Base-by-base conservation (phyloP, 371 early-diverging fungal genomes). In the Globomyces sp. region DNA sequence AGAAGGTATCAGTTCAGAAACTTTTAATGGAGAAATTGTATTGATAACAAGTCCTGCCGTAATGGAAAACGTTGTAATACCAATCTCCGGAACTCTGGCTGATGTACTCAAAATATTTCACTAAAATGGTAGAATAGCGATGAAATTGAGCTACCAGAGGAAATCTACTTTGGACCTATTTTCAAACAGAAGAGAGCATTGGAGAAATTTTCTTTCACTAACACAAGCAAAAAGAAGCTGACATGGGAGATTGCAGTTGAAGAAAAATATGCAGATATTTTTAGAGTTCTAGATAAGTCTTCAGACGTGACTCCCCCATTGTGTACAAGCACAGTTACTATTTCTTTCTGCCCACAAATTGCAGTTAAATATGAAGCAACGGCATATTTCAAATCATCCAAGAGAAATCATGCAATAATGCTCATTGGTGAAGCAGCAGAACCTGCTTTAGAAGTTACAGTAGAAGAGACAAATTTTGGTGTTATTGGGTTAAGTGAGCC, bases 401-500 rank as follows among this genome's bases (percentile, higher is more conserved):
- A 74, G 58, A 72, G 75, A 10, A 74, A 60, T 41, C 39, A 5
- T 1, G 8, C 74, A 8, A 61, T 78, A 11, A 45, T 60, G 13
- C 58, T 80, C 13, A 11, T 44, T 5, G 79, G 80, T 3, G 41
- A 44, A 4, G 75, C 80, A n/a, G 73, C 74, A 5, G 71, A 74
- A 42, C 74, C 80, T 0, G 57, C 68, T 0, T 60, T 82, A 9
- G 60, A 41, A 2, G 42, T 78, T 3, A 71, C 72, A 52, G 50
- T 8, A 3, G 45, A 45, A 2, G 57, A 69, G 37, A 64, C 71
- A 6, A 66, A 74, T 55, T 82, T 82, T 71, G 82, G 82, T 3
- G 69, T 78, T 2, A 76, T 82, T n/a, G 82, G 82, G 3, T 66
- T 82, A 11, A 71, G 66, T 2, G 72, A 71, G 11, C 75, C 79